Evolutionary conservation across 2,329 filamentous ascomycete genomes (phyloP).

Genomic region (Botrytis hyacinthi): DNA sequence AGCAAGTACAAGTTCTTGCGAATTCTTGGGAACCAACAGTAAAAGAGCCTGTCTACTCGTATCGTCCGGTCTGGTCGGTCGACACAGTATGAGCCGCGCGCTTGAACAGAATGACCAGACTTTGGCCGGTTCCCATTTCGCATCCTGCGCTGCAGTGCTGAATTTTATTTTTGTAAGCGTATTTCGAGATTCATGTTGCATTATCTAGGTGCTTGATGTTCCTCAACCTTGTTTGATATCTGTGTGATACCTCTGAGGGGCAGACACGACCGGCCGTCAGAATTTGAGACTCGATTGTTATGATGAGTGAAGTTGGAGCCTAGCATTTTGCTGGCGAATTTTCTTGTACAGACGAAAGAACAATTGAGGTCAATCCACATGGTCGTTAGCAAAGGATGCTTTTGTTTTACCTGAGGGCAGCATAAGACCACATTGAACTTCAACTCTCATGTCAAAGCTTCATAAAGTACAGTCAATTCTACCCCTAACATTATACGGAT

Average conservation of each 20-base stretch:
- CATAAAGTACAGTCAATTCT: not conserved
- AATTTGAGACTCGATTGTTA: not conserved
- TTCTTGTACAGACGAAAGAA: not conserved
- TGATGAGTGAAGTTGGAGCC: not conserved
- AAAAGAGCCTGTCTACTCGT: not conserved
- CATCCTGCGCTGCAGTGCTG: not conserved
- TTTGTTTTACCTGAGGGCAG: not conserved
- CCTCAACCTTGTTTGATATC: not conserved
- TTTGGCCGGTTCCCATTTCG: not conserved
- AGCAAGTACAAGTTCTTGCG: not conserved
- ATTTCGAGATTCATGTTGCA: not conserved
- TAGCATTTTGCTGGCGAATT: not conserved
- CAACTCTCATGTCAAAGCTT: not conserved
- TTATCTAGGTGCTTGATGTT: not conserved
- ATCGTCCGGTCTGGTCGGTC: not conserved
- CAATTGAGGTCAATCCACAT: not conserved
- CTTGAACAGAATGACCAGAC: not conserved
- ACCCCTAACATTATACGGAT: not conserved
- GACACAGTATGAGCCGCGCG: not conserved
- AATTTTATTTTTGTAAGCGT: not conserved
- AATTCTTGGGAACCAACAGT: not conserved
- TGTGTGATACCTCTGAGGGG: not conserved
- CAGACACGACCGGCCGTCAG: not conserved
- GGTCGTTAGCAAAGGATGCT: not conserved
- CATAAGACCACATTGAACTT: not conserved